A percentile compares a stretch with the other conserved stretches of the same genome.
Evolutionary conservation across 116 monocot species (phyloP).

Genomic region (Trichopus zeylanicus): DNA sequence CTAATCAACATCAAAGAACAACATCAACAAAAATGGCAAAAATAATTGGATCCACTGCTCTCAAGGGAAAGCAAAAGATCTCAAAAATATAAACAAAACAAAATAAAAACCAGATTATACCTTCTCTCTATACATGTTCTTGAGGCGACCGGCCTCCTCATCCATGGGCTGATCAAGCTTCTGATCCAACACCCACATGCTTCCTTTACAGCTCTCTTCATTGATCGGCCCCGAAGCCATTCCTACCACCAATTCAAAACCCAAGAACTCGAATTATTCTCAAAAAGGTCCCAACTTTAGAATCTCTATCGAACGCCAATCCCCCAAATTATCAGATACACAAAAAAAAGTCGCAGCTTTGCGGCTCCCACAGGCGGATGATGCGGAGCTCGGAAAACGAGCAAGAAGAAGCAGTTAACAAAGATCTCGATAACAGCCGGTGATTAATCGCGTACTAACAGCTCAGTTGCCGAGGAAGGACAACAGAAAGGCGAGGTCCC

Average conservation of each 20-base stretch:
- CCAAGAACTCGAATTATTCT: background rate
- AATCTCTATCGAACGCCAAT: background rate
- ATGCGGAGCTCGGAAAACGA: too few species aligned
- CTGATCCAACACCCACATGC: slow-evolving; percentile 84
- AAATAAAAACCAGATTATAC: slow-evolving; percentile 19
- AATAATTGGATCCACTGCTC: background rate
- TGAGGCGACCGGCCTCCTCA: slow-evolving; percentile 74
- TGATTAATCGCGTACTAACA: too few species aligned
- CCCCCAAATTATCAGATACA: background rate
- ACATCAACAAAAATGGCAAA: background rate
- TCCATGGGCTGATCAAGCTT: slow-evolving; percentile 94
- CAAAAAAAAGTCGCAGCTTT: too few species aligned
- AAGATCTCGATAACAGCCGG: too few species aligned
- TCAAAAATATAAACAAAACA: background rate
- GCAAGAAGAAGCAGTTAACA: too few species aligned
- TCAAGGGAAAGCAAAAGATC: background rate
- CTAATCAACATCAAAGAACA: background rate
- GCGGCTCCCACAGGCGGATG: too few species aligned
- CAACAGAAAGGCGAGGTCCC: too few species aligned
- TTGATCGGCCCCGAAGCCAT: slow-evolving; percentile 37
- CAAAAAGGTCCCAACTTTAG: background rate
- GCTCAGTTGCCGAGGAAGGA: too few species aligned
- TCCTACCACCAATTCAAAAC: background rate
- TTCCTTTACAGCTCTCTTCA: slow-evolving; percentile 33
- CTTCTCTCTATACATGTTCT: slow-evolving; percentile 75